A percentile compares a stretch with the other conserved stretches of the same genome.
Conservation (phyloP, 495 filamentous ascomycete genomes). For the Daldinia grandis region DNA sequence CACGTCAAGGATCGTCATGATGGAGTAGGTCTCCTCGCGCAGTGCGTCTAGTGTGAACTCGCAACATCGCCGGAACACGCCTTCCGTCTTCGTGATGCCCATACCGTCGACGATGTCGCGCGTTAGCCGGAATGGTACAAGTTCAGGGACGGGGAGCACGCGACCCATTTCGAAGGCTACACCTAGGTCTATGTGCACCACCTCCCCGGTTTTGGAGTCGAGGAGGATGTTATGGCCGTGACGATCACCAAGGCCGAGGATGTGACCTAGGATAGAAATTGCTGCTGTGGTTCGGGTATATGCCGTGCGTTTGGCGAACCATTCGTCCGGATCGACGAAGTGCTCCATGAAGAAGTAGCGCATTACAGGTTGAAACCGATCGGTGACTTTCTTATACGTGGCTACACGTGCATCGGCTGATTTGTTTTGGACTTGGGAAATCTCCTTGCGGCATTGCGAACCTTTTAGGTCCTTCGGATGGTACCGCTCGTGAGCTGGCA, state of each 20-base stretch:
- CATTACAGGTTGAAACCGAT: constrained; percentile 92
- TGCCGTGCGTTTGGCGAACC: constrained; percentile 85
- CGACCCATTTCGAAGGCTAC: constrained; percentile 97
- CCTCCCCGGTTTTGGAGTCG: constrained; percentile 89
- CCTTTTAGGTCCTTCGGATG: constrained; percentile 85
- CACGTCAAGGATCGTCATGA: constrained; percentile 97
- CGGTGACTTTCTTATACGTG: constrained; percentile 75
- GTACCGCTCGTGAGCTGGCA: constrained; percentile 88
- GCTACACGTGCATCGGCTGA: constrained; percentile 74
- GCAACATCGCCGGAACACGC: constrained; percentile 94
- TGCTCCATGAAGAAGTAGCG: constrained; percentile 96
- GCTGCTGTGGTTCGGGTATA: constrained; percentile 94
- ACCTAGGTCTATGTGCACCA: constrained; percentile 95
- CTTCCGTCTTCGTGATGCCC: constrained; percentile 94
- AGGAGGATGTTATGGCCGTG: constrained; percentile 97
- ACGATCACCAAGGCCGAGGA: constrained; percentile 93
- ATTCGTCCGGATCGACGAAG: constrained; percentile 93
- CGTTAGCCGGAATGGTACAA: constrained; percentile 95
- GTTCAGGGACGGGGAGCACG: constrained; percentile 89
- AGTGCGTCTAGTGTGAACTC: constrained; percentile 96
- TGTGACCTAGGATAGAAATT: constrained; percentile 92
- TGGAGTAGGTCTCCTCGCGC: constrained; percentile 89
- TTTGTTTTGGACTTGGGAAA: constrained; percentile 73
- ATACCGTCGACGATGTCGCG: constrained; percentile 96
- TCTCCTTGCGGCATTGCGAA: constrained; percentile 76